phyloP scores from a whole-genome alignment of 345 rosid genomes.

The Clarkia xantiana region DNA sequence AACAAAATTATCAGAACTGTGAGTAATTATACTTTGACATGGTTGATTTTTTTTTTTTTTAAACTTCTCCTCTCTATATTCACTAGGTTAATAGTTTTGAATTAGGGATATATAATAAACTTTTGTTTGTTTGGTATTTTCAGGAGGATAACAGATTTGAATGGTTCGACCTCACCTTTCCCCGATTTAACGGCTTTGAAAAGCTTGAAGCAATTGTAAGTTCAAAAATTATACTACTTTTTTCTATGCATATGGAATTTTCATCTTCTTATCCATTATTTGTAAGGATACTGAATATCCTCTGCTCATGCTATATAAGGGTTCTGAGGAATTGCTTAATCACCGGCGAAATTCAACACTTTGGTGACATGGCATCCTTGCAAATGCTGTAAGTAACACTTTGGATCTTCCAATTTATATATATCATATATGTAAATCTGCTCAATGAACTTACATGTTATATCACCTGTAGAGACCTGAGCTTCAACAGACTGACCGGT shows the following conservation, averaged over 20 bases:
- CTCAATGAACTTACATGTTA: neutral
- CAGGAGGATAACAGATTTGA: constrained; percentile 66
- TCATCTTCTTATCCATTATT: no score
- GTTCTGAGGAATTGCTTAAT: constrained; percentile 48
- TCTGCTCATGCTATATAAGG: constrained; percentile 22
- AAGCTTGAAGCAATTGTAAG: constrained; percentile 32
- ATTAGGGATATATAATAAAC: no score
- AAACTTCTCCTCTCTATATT: no score
- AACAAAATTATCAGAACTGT: constrained; percentile 38
- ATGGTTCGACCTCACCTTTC: constrained; percentile 31
- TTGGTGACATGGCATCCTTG: constrained; percentile 16
- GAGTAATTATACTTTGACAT: constrained; percentile 14
- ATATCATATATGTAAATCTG: no score
- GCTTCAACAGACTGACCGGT: constrained; percentile 62
- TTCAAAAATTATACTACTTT: neutral
- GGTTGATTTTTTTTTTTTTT: no score
- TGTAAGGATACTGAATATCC: no score
- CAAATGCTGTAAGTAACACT: no score
- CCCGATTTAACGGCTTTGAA: constrained; percentile 30
- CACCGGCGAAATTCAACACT: constrained; percentile 29
- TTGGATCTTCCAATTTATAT: no score
- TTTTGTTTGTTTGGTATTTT: neutral
- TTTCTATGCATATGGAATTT: neutral
- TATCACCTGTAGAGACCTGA: constrained; percentile 44
- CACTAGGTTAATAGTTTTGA: no score